Conservation (phyloP, 2,329 filamentous ascomycete genomes). For the Beauveria sp. region DNA sequence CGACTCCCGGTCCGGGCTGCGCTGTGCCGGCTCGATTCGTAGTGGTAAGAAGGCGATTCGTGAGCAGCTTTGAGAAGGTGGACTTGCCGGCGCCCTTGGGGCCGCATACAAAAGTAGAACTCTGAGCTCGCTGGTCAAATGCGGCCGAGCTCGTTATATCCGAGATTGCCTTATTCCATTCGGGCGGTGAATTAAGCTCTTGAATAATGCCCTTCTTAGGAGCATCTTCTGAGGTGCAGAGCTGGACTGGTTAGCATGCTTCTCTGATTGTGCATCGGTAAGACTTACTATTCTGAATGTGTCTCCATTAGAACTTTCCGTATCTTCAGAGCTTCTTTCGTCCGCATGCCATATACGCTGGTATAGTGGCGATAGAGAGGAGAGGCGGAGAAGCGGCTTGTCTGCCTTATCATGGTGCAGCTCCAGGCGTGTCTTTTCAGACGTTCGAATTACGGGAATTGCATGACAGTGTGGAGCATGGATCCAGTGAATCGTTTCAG, state of each 20-base stretch:
- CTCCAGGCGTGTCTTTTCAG: slow-evolving; percentile 43
- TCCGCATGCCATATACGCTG: slow-evolving; percentile 56
- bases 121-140: slow-evolving; percentile 26
- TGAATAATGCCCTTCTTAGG: slow-evolving; percentile 44
- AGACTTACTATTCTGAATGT: slow-evolving; percentile 44
- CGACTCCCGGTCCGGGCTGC: slow-evolving; percentile 28
- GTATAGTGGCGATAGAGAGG: slow-evolving; percentile 58
- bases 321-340: slow-evolving; percentile 13
- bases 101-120: slow-evolving; percentile 54
- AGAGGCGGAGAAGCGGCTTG: slow-evolving; percentile 44
- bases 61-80: slow-evolving; percentile 59
- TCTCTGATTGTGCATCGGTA: neutral
- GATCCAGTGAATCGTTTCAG: slow-evolving; percentile 44
- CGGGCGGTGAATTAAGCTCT: slow-evolving; percentile 47
- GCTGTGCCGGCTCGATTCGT: slow-evolving; percentile 20
- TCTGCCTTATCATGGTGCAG: slow-evolving; percentile 46
- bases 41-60: slow-evolving; percentile 57
- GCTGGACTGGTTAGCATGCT: slow-evolving; percentile 30
- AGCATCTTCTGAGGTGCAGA: slow-evolving; percentile 45
- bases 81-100: slow-evolving; percentile 70
- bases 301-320: slow-evolving; percentile 19
- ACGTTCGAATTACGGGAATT: slow-evolving; percentile 55
- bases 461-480: slow-evolving; percentile 63
- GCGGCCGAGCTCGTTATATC: slow-evolving; percentile 27
- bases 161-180: slow-evolving; percentile 55